Percentiles rank a stretch among this genome's conserved stretches.
Conservation (phyloP, 768 basidiomycete species). For the Austroboletus eburneus region DNA sequence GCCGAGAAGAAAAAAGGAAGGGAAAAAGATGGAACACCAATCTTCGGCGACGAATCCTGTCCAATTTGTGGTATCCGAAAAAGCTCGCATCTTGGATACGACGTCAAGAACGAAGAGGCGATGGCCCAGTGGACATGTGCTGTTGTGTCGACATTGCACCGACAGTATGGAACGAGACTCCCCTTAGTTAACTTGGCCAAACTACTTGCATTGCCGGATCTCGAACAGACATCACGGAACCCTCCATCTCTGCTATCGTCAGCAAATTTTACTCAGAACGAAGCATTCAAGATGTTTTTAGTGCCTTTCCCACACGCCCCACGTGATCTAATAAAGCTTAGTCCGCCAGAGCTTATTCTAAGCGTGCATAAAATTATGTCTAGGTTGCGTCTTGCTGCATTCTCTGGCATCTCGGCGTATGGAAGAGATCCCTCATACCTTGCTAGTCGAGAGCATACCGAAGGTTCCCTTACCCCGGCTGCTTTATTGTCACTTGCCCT, state of each 20-base stretch:
- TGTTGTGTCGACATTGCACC: slow-evolving; percentile 21
- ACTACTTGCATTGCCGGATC: slow-evolving; percentile 10
- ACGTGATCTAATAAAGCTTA: slow-evolving; percentile 19
- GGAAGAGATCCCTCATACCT: slow-evolving; percentile 9
- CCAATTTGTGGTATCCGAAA: slow-evolving; percentile 28
- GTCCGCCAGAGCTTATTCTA: slow-evolving; percentile 27
- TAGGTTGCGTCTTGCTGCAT: slow-evolving; percentile 19
- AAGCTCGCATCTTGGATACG: slow-evolving; percentile 23
- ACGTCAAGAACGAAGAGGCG: slow-evolving; percentile 19
- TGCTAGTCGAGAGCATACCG: slow-evolving; percentile 14
- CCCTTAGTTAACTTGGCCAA: slow-evolving; percentile 19
- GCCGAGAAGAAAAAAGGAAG: slow-evolving; percentile 25
- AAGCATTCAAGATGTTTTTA: slow-evolving; percentile 2
- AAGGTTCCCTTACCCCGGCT: slow-evolving; percentile 31
- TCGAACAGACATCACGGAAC: slow-evolving; percentile 14
- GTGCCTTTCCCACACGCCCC: slow-evolving; percentile 16
- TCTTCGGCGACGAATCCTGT: slow-evolving; percentile 22
- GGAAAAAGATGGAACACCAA: slow-evolving; percentile 21
- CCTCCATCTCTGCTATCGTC: slow-evolving; percentile 1
- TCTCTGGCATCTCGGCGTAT: slow-evolving; percentile 10
- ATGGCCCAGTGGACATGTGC: slow-evolving; percentile 19
- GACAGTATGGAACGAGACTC: slow-evolving; percentile 13
- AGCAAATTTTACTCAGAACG: slow-evolving; percentile 3
- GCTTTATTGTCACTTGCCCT: slow-evolving; percentile 35
- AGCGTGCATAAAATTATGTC: slow-evolving; percentile 22